These are phyloP conservation scores for Graphium sp. DNA, from an alignment of 2,329 filamentous ascomycete species.

Conservation along the genomic window DNA sequence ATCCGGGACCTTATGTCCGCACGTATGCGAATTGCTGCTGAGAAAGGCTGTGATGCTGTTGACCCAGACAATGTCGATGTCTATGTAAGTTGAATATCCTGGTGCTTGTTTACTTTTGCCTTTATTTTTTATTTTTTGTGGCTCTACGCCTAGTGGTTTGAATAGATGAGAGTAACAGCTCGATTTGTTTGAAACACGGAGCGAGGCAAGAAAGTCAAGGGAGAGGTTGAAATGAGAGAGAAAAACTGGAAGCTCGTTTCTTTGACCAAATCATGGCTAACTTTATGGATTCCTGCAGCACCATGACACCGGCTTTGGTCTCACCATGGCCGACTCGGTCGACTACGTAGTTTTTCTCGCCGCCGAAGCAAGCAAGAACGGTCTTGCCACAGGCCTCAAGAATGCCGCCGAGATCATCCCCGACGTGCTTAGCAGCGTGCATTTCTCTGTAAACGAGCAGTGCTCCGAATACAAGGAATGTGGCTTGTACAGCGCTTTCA, in stretches of 20 bases:
- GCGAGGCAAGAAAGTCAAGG: too few species aligned
- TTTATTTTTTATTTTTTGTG: too few species aligned
- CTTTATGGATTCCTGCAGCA: slow-evolving; percentile 14
- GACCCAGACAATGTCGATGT: slow-evolving; percentile 59
- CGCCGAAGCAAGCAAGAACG: slow-evolving; percentile 28
- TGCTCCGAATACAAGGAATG: slow-evolving; percentile 47
- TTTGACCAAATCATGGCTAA: not conserved
- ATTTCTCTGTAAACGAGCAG: slow-evolving; percentile 57
- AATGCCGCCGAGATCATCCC: slow-evolving; percentile 46
- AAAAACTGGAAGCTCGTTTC: too few species aligned
- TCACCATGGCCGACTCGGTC: slow-evolving; percentile 39
- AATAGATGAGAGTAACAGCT: too few species aligned
- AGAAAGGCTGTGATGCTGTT: slow-evolving; percentile 51
- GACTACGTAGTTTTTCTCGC: slow-evolving; percentile 45
- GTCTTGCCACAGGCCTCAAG: slow-evolving; percentile 50
- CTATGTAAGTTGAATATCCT: slow-evolving; percentile 36
- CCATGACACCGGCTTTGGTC: slow-evolving; percentile 43
- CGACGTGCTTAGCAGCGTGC: slow-evolving; percentile 26
- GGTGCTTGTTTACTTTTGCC: too few species aligned
- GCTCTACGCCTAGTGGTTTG: too few species aligned
- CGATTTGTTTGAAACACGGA: too few species aligned
- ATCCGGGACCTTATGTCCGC: slow-evolving; percentile 48
- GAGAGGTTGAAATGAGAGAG: too few species aligned
- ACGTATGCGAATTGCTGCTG: slow-evolving; percentile 38
- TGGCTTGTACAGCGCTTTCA: slow-evolving; percentile 36